Base-by-base conservation (phyloP, 768 basidiomycete genomes). In the Pisolithus sp. region DNA sequence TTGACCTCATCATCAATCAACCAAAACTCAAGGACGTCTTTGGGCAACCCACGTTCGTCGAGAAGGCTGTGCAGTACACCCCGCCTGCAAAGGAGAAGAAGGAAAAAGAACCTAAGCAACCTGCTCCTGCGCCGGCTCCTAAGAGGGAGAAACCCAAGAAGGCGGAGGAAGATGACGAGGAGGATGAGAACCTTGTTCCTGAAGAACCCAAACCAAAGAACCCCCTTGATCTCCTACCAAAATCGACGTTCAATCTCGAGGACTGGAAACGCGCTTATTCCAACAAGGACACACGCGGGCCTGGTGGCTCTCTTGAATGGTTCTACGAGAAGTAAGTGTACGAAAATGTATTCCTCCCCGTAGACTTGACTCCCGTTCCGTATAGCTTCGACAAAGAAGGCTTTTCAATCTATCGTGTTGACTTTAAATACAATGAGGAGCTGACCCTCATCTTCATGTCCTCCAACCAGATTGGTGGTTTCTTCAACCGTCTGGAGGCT, bases 251-350 rank as follows among this genome's bases (percentile, higher is more conserved):
- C 71, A 92, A 92, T 75, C 82, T 93, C 51, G 89, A 95, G 70
- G 93, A 97, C 72, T 96, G 92, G 93, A 97, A 97, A 71, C 85
- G 91, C 42, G 86, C 89, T 41, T 99, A 98, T 78, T 96, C 93
- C 62, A 98, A 97, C 86, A 85, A 86, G 69, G 93, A 97, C n/a
- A 97, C 94, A 37, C 84, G 89, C 50, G 91, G 89, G 36, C 59
- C 86, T 17, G 82, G 70, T 41, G 93, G 89, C 56, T 70, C 92
- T 47, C 62, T 99, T 37, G 92, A 96, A 69, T 98, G 95, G 96
- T 86, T 99, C 82, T 94, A 96, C 76, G 68, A 92, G 70, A 85
- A 96, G 91, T 94, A 60, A 51, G 87, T 73, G 44, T 5, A 36
- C 52, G 15, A 23, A 4, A 20, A 7, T 7, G 28, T 4, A 21